Conservation (phyloP, 2,329 filamentous ascomycete genomes). For the Penicillium sp. region DNA sequence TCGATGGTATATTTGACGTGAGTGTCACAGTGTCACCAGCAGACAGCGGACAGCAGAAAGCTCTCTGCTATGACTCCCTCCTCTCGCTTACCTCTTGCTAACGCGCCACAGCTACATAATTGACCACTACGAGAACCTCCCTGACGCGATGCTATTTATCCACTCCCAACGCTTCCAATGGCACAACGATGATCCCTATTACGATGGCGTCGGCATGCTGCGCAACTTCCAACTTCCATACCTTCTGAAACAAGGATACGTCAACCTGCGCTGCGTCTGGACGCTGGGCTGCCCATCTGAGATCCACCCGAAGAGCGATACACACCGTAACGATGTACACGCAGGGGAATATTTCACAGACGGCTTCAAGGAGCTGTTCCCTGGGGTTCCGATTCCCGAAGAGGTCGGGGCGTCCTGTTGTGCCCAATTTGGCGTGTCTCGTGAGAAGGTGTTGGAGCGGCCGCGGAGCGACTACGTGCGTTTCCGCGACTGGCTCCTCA, state of each 20-base stretch:
- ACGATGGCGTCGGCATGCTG: conserved; percentile 55
- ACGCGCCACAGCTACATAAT: conserved; percentile 41
- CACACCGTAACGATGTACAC: conserved; percentile 50
- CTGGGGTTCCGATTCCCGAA: conserved; percentile 43
- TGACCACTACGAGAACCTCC: conserved; percentile 47
- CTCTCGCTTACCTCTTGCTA: background rate
- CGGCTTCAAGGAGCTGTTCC: conserved; percentile 57
- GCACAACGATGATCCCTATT: conserved; percentile 59
- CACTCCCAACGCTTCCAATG: conserved; percentile 47
- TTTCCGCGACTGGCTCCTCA: conserved; percentile 54
- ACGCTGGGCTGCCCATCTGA: conserved; percentile 56
- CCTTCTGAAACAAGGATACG: conserved; percentile 56
- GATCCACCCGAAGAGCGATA: conserved; percentile 51
- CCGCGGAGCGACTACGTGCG: conserved; percentile 54
- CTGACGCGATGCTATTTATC: conserved; percentile 47
- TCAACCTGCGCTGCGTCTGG: conserved; percentile 60
- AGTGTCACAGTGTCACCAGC: conserved; percentile 9
- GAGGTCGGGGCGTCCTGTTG: conserved; percentile 58
- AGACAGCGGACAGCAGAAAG: background rate
- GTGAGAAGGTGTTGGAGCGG: conserved; percentile 50
- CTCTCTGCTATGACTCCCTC: background rate
- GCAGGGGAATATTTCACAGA: conserved; percentile 55
- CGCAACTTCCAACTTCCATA: conserved; percentile 54
- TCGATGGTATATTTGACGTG: conserved; percentile 52
- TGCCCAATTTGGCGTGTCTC: conserved; percentile 59